Evolutionary conservation across 495 filamentous ascomycete genomes (phyloP).

Genomic region (Lophiostoma macrostomum): DNA sequence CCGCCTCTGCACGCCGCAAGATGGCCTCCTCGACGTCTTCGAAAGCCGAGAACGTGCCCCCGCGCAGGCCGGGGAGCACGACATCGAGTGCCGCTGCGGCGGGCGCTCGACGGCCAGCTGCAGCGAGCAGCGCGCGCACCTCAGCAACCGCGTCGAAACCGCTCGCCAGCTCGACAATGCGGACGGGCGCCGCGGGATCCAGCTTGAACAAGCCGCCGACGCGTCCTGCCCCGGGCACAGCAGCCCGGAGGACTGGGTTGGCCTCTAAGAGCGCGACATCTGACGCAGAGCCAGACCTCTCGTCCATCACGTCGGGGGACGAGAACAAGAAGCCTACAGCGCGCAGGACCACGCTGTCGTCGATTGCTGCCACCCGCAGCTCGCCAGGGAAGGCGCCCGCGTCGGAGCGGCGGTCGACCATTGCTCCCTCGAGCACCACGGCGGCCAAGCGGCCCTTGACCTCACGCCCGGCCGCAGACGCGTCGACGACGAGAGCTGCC

Average conservation of each 20-base stretch:
- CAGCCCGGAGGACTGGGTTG: conserved; percentile 15
- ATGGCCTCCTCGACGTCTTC: conserved; percentile 18
- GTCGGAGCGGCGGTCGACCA: conserved; percentile 24
- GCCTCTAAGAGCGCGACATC: conserved; percentile 18
- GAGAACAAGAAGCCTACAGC: conserved; percentile 32
- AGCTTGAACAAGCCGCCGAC: conserved; percentile 34
- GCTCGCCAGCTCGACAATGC: conserved; percentile 9
- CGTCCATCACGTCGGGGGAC: conserved; percentile 29
- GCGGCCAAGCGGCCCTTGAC: conserved; percentile 21
- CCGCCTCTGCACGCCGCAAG: conserved; percentile 9
- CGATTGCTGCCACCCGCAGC: conserved; percentile 14
- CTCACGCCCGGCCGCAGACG: conserved; percentile 14
- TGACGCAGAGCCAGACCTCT: conserved; percentile 25
- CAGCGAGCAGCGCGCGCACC: conserved; percentile 1
- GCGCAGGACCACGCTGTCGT: conserved; percentile 27
- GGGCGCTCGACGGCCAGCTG: conserved; percentile 8
- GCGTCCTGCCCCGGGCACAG: conserved; percentile 23
- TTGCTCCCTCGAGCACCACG: conserved; percentile 10
- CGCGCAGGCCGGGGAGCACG: conserved; percentile 16
- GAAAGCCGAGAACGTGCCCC: conserved; percentile 9
- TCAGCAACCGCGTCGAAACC: conserved; percentile 20
- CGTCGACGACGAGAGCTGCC: conserved; percentile 7
- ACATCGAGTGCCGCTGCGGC: background rate
- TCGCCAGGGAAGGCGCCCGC: conserved; percentile 25
- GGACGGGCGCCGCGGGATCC: conserved; percentile 19